Percentiles rank a stretch among this genome's conserved stretches.
Evolutionary conservation across 306 rosid species (phyloP).

Genomic region (Castanea crenata): DNA sequence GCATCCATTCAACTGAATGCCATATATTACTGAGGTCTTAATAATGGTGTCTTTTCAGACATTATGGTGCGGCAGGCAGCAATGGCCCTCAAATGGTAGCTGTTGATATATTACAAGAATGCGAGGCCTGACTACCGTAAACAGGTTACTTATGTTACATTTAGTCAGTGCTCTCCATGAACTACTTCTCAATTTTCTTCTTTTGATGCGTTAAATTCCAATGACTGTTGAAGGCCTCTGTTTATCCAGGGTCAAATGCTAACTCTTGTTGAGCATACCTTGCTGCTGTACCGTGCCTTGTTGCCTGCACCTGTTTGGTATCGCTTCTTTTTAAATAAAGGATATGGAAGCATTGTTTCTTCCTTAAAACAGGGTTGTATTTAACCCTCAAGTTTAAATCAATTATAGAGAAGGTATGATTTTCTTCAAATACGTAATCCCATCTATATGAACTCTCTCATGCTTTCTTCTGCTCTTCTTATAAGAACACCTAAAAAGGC

Average conservation of each 20-base stretch:
- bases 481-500: not conserved
- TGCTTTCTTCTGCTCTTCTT: not conserved
- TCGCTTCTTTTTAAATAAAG: conserved; percentile 94
- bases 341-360: conserved; percentile 91
- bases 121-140: conserved; percentile 86
- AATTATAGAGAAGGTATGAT: conserved; percentile 84
- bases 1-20: not conserved
- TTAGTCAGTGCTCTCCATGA: not conserved
- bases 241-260: conserved; percentile 87
- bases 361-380: conserved; percentile 89
- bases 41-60: conserved; percentile 47
- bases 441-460: not conserved
- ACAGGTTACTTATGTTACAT: conserved; percentile 47
- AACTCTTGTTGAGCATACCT: conserved; percentile 76
- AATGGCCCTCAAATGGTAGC: conserved; percentile 77
- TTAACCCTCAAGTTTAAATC: conserved; percentile 93
- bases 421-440: not conserved
- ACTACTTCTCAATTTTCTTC: not conserved
- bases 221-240: conserved; percentile 27
- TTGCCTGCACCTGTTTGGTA: conserved; percentile 98
- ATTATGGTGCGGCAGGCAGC: conserved; percentile 90
- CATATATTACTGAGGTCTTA: not conserved
- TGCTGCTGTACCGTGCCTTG: conserved; percentile 89
- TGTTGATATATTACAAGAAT: conserved; percentile 85
- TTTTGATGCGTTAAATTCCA: not conserved